Conservation (phyloP, 257 asterid species). For the Voacanga thouarsii region DNA sequence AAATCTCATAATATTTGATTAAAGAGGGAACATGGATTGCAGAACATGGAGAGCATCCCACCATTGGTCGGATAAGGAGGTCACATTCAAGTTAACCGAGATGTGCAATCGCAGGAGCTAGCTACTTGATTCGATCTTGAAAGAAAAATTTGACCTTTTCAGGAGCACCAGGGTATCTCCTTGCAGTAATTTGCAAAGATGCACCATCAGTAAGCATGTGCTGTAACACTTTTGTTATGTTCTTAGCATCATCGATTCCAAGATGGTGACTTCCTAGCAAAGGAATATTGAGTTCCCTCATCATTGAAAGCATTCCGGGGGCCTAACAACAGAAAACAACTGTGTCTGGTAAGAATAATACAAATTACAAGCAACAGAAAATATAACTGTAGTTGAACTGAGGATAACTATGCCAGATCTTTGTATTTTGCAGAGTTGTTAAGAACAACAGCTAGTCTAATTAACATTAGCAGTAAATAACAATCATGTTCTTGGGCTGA, state of each 20-base stretch:
- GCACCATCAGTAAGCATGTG: slow-evolving; percentile 86
- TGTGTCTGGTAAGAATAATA: neutral
- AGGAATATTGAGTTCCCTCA: slow-evolving; percentile 65
- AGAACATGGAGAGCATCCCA: neutral
- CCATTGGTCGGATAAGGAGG: neutral
- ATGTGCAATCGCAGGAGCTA: neutral
- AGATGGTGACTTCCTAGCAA: slow-evolving; percentile 84
- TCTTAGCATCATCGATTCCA: slow-evolving; percentile 83
- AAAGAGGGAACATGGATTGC: neutral
- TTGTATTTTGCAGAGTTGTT: neutral
- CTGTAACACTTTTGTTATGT: slow-evolving; percentile 72
- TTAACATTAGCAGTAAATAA: neutral
- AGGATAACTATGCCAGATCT: neutral
- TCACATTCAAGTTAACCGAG: neutral
- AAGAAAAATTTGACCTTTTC: slow-evolving; percentile 46
- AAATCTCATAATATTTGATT: neutral
- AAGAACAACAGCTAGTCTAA: neutral
- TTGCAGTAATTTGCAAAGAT: slow-evolving; percentile 71
- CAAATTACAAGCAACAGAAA: neutral
- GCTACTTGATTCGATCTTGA: slow-evolving; percentile 51
- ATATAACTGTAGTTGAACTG: slow-evolving; percentile 1
- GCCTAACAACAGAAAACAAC: slow-evolving; percentile 36
- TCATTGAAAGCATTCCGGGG: slow-evolving; percentile 89
- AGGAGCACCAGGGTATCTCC: slow-evolving; percentile 39
- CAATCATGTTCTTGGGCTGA: neutral